These are phyloP conservation scores for Schwanniomyces occidentalis DNA, from an alignment of 805 yeast genomes.

Conservation along the genomic window DNA sequence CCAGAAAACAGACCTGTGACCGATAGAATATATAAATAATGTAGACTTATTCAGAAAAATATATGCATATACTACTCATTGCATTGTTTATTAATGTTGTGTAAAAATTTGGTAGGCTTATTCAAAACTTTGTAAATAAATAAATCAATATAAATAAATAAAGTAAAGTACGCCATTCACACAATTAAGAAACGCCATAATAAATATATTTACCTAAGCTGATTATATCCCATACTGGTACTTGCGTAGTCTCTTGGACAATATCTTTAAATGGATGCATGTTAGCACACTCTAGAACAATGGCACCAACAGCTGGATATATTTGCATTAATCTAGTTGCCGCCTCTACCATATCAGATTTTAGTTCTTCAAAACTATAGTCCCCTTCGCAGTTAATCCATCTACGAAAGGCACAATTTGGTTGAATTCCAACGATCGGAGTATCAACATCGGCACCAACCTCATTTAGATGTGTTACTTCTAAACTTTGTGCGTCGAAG, in stretches of 20 bases:
- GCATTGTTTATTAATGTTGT: no score
- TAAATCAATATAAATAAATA: no score
- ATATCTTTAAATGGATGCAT: constrained; percentile 34
- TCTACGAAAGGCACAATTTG: constrained; percentile 9
- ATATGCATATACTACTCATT: no score
- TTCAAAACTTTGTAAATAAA: no score
- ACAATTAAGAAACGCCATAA: no score
- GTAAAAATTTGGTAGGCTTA: no score
- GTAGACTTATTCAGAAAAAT: no score
- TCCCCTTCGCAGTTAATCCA: constrained; percentile 18
- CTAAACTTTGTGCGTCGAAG: constrained; percentile 23
- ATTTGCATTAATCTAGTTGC: constrained; percentile 4
- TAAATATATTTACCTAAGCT: constrained; percentile 34
- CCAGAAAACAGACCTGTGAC: constrained; percentile 17
- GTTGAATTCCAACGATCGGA: constrained; percentile 11
- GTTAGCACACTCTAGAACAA: constrained; percentile 35
- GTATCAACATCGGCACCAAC: constrained; percentile 24
- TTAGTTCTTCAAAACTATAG: constrained; percentile 22
- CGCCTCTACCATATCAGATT: constrained; percentile 15
- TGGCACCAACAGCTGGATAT: constrained; percentile 18
- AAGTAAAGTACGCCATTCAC: no score
- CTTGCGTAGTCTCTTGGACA: constrained; percentile 18
- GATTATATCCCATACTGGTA: constrained; percentile 31
- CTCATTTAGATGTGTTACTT: constrained; percentile 26
- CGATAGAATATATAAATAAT: constrained; percentile 1